Conservation (phyloP, 305 asterid species). For the Fraxinus ornus region DNA sequence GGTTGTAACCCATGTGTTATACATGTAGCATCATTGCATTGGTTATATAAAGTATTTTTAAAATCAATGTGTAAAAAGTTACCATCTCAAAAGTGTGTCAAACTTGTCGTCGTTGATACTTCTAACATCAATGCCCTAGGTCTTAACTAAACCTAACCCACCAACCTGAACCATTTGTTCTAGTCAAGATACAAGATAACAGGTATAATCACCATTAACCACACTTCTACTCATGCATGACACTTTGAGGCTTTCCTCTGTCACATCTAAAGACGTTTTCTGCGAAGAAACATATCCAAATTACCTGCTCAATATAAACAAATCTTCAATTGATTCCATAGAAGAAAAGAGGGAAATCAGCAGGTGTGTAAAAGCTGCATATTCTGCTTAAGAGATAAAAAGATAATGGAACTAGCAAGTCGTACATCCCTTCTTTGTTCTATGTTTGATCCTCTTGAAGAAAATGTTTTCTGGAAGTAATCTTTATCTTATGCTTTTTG, state of each 20-base stretch:
- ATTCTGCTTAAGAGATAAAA: neutral
- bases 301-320: conserved; percentile 24
- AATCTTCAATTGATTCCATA: conserved; percentile 13
- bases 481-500: neutral
- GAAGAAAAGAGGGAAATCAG: neutral
- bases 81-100: too few relatives aligned
- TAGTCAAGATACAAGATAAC: conserved; percentile 12
- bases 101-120: neutral
- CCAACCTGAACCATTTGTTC: conserved; percentile 12
- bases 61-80: too few relatives aligned
- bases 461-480: neutral
- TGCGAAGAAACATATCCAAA: conserved; percentile 44
- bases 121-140: conserved; percentile 3
- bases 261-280: conserved; percentile 74
- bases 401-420: neutral
- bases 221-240: conserved; percentile 21
- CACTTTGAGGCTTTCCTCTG: conserved; percentile 90
- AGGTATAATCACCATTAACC: conserved; percentile 10
- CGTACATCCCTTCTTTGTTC: neutral
- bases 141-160: conserved; percentile 6
- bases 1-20: too few relatives aligned
- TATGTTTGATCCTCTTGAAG: neutral
- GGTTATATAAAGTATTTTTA: too few relatives aligned
- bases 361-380: neutral
- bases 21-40: too few relatives aligned